Evolutionary conservation across 1,284 basidiomycete genomes (phyloP).

Genomic region (Leccinum proximum): DNA sequence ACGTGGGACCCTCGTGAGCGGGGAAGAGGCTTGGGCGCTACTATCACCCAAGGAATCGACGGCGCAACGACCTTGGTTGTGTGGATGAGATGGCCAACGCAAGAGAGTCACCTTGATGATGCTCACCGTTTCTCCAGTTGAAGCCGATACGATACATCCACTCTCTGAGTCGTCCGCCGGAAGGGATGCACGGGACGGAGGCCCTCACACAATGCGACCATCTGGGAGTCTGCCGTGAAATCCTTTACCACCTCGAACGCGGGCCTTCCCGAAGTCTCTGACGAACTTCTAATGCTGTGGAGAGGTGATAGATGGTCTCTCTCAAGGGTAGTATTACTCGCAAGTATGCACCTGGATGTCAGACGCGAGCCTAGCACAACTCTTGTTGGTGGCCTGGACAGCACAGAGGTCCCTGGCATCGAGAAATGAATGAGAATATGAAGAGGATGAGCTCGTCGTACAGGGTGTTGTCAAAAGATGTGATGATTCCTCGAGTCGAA

Average conservation of each 20-base stretch:
- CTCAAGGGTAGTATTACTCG: conserved; percentile 3
- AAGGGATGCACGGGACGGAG: conserved; percentile 49
- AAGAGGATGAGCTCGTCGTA: conserved; percentile 74
- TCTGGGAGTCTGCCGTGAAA: conserved; percentile 48
- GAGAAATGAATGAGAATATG: conserved; percentile 63
- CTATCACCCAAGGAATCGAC: conserved; percentile 19
- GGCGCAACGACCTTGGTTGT: conserved; percentile 29
- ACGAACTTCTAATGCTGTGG: conserved; percentile 62
- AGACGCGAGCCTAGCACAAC: conserved; percentile 62
- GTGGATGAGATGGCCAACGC: conserved; percentile 20
- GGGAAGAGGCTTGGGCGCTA: background rate
- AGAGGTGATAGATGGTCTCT: conserved; percentile 12
- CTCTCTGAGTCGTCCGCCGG: conserved; percentile 33
- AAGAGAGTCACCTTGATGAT: conserved; percentile 16
- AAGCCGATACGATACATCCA: conserved; percentile 82
- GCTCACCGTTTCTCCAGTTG: conserved; percentile 75
- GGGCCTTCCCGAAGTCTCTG: conserved; percentile 56
- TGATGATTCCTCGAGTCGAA: conserved; percentile 8
- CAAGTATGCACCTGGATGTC: conserved; percentile 47
- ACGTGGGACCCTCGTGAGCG: conserved; percentile 28
- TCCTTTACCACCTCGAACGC: conserved; percentile 64
- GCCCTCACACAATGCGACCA: conserved; percentile 52
- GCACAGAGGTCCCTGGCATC: conserved; percentile 64
- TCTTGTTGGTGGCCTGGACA: conserved; percentile 57
- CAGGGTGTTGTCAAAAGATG: conserved; percentile 52